Conservation (phyloP, 495 filamentous ascomycete genomes). For the Umbilicaria muhlenbergii region DNA sequence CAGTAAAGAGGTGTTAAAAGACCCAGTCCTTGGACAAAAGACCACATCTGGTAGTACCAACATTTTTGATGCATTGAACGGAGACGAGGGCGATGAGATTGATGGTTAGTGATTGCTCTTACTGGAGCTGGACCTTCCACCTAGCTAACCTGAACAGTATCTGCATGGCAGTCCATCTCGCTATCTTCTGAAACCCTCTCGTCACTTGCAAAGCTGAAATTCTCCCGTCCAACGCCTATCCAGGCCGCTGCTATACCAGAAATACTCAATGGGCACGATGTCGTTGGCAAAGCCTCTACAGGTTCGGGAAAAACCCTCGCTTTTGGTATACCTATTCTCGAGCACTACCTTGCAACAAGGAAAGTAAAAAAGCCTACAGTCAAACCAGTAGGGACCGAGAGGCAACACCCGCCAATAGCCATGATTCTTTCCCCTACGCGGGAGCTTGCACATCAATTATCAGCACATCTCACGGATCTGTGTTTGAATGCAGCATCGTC, state of each 20-base stretch:
- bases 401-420: slow-evolving; percentile 41
- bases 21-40: not conserved
- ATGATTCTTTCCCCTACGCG: slow-evolving; percentile 84
- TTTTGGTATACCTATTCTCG: slow-evolving; percentile 55
- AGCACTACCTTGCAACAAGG: slow-evolving; percentile 23
- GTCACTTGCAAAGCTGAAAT: slow-evolving; percentile 63
- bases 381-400: not conserved
- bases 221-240: slow-evolving; percentile 65
- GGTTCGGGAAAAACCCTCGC: slow-evolving; percentile 77
- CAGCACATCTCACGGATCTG: slow-evolving; percentile 62
- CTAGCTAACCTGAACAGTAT: slow-evolving; percentile 22
- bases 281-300: slow-evolving; percentile 69
- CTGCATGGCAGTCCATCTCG: slow-evolving; percentile 57
- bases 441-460: slow-evolving; percentile 84
- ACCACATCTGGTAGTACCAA: not conserved
- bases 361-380: too few relatives aligned
- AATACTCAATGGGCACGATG: slow-evolving; percentile 55
- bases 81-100: slow-evolving; percentile 26
- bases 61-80: slow-evolving; percentile 6
- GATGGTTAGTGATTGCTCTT: slow-evolving; percentile 11
- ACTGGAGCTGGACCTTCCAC: slow-evolving; percentile 19
- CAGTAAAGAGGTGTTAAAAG: too few relatives aligned
- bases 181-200: slow-evolving; percentile 53
- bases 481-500: slow-evolving; percentile 39
- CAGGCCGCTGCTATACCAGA: slow-evolving; percentile 64